Evolutionary conservation across 148 eudicot species (phyloP), one percentile per base, ranked within the genome.

Genomic region (Spergularia marina): DNA sequence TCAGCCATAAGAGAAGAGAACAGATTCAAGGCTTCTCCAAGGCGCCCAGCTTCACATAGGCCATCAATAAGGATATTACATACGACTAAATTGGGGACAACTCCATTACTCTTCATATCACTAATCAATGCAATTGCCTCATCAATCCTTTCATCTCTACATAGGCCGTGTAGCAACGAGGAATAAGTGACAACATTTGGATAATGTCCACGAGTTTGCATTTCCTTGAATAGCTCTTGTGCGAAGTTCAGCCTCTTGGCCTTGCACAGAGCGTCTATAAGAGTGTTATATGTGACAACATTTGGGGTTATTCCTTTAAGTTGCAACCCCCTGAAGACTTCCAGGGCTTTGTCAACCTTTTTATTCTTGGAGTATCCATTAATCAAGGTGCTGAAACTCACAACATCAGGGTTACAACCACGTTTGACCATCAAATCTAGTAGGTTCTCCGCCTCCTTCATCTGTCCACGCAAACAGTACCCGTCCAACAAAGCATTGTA

Each of bases 241-340:
- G 76, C 77, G 63, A 63, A 40, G 60, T 14, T 53, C 61, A 5
- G 57, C 10, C 34, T 18, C 10, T 57, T 71, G 64, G 36, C 65
- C 60, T 70, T 30, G 69, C 76, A 76, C 58, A 79, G 30, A 17
- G 84, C 83, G 70, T 65, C 73, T 10, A 85, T 80, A 5, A 85
- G 41, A 60, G 78, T 80, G 74, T 10, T 80, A 65, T 80, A 83
- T 7, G 62, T 68, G 25, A 85, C 74, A 65, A 85, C 86, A 79
- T 83, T 56, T 0, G 82, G 82, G 6, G 54, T 66, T 34, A 74
- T 59, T 9, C 74, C 74, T 9, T 64, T 47, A 53, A 34, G 47
- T 25, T 67, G 60, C 84, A 78, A 70, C 34, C 78, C 79, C 8
- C 55, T 15, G 61, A 83, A 57, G 47, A 81, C 13, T 2, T 72